Percentiles rank a stretch among this genome's conserved stretches.
Evolutionary conservation across 495 filamentous ascomycete species (phyloP).

Genomic region (Penicillium desertorum): DNA sequence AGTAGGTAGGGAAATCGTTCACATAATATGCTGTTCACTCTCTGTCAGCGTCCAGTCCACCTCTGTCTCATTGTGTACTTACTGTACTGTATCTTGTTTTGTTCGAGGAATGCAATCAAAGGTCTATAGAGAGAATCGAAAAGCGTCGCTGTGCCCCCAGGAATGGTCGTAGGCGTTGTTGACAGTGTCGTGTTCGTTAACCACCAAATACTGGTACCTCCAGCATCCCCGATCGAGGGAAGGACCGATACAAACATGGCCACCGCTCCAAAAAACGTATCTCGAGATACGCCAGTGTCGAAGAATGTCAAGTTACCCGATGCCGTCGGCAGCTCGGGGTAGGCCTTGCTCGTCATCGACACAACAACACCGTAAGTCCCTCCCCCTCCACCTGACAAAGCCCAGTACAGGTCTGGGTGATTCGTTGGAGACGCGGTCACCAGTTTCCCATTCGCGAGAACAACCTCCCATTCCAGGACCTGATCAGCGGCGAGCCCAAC

Average conservation of each 20-base stretch:
- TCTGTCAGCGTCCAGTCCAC: neutral
- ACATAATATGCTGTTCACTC: constrained; percentile 11
- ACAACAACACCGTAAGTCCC: constrained; percentile 61
- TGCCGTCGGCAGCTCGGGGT: constrained; percentile 35
- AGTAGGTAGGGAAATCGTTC: constrained; percentile 37
- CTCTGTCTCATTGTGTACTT: neutral
- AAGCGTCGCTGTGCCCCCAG: constrained; percentile 18
- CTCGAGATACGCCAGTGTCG: constrained; percentile 22
- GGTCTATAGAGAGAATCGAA: constrained; percentile 23
- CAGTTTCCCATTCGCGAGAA: constrained; percentile 48
- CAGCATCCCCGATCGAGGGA: constrained; percentile 46
- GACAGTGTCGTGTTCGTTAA: constrained; percentile 43
- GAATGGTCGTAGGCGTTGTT: constrained; percentile 35
- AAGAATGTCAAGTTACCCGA: constrained; percentile 28
- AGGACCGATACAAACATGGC: constrained; percentile 39
- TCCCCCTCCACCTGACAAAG: constrained; percentile 61
- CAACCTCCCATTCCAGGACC: constrained; percentile 58
- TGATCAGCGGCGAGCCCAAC: constrained; percentile 63
- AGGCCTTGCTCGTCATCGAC: constrained; percentile 44
- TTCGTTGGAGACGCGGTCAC: constrained; percentile 48
- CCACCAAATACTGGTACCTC: constrained; percentile 31
- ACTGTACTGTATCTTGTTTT: neutral
- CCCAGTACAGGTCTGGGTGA: constrained; percentile 64
- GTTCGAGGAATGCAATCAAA: constrained; percentile 7
- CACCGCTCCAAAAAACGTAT: constrained; percentile 42